Base-by-base conservation (phyloP, 1,284 basidiomycete species). In the Fomitopsis betulina region DNA sequence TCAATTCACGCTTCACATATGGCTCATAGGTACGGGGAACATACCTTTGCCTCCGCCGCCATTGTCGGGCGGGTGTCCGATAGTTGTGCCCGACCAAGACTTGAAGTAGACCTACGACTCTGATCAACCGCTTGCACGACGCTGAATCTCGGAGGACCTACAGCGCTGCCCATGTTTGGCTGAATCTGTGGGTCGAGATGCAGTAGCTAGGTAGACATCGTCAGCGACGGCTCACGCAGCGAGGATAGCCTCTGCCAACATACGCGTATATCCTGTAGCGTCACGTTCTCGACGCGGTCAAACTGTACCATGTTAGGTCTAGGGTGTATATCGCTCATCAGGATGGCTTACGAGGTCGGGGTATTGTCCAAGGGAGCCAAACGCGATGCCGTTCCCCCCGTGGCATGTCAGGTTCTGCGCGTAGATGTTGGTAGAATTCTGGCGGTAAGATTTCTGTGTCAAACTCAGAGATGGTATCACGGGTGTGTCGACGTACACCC, bases 311-410 rank as follows among this genome's bases (percentile, higher is more conserved):
- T 17, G 32, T 17, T 50, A 32, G 53, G n/a, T n/a, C n/a, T n/a
- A n/a, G n/a, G n/a, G n/a, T n/a, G n/a, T n/a, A n/a, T 30, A 30
- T 8, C 35, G 13, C 35, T 10, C 35, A 37, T 6, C 3, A 37
- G 13, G 5, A 6, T 30, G 27, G 61, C 76, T 62, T 56, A 84
- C 81, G 62, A 84, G 63, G 59, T 82, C 75, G 3, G 72, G 70
- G 64, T 87, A 87, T 67, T 87, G 85, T 0, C 81, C 85, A 13
- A 86, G 71, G 3, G 82, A 85, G 17, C 85, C 85, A 62, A 87
- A 79, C 0, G 85, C 83, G 45, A 87, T 79, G 3, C 84, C 85
- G 59, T 84, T 86, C 10, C 85, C 85, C 17, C 84, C 84, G 25
- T 77, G 74, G 62, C 84, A 85, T 23, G 77, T 79, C 40, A 84